Evolutionary conservation across 1,139 yeast genomes (phyloP), one percentile per base, ranked within the genome.

Genomic region (Williopsis jadinii): DNA sequence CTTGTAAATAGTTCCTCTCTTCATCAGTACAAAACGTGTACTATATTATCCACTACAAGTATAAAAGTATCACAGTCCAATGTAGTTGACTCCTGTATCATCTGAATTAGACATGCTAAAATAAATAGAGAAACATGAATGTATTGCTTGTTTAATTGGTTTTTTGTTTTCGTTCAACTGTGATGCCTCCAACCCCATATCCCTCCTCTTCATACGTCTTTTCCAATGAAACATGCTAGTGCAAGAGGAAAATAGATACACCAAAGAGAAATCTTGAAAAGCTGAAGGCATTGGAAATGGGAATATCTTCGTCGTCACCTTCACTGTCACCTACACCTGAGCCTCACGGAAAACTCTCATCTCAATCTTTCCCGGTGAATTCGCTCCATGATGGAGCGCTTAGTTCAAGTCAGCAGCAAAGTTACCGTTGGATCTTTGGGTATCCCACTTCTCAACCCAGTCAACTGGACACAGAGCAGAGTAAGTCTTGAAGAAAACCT

Each of bases 401-500:
- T 19, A 19, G 24, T 67, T 66, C 55, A 76, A 64, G 61, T 76
- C 75, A 60, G 78, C 86, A 53, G 86, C 80, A 67, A 82, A 81
- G 59, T 68, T 80, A 55, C 87, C 86, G 51, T 71, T 70, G 50
- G 62, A 75, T 71, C 97, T 86, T 75, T 88, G 96, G 59, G 83
- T 96, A 63, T 92, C 94, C 97, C 97, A 92, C 68, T 74, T 86
- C 64, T 83, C 95, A 56, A 84, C 77, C 97, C 97, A 88, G 59
- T 82, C 82, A 43, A 78, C 73, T 48, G 98, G 98, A 71, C 98
- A 92, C 64, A 92, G 75, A 31, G 97, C 77, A 57, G 84, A 77
- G 75, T 76, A 92, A 46, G 97, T 86, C 70, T 80, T 84, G 81
- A 79, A 86, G 73, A 92, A 92, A 56, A 86, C 88, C 70, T 88